These are phyloP conservation scores for Erythrobasidium hasegawianum DNA, from an alignment of 1,284 basidiomycete genomes.

Conservation along the genomic window DNA sequence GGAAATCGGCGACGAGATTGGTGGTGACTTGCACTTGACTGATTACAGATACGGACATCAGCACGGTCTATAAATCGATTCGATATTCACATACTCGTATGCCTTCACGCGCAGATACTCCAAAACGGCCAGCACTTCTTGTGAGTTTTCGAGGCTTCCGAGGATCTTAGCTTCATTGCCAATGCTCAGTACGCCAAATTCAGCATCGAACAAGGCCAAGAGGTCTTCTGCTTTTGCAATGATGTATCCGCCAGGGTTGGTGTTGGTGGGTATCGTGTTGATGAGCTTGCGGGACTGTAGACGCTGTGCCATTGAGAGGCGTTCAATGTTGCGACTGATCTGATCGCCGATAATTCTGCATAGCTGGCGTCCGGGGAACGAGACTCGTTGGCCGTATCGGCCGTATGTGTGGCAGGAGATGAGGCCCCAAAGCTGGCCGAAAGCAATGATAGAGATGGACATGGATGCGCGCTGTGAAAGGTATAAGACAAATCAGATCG, in stretches of 20 bases:
- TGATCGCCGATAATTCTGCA: slow-evolving; percentile 70
- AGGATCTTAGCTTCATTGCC: slow-evolving; percentile 78
- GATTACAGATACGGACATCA: background rate
- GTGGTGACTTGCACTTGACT: slow-evolving; percentile 65
- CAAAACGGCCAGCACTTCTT: slow-evolving; percentile 76
- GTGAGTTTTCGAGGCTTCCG: slow-evolving; percentile 73
- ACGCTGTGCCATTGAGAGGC: slow-evolving; percentile 73
- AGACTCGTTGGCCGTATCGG: slow-evolving; percentile 44
- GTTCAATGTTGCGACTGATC: slow-evolving; percentile 77
- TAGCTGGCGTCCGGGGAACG: slow-evolving; percentile 47
- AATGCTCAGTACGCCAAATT: slow-evolving; percentile 77
- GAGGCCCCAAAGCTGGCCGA: slow-evolving; percentile 78
- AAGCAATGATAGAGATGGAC: slow-evolving; percentile 83
- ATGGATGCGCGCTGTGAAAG: slow-evolving; percentile 62
- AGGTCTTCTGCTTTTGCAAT: slow-evolving; percentile 82
- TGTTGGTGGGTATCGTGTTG: slow-evolving; percentile 68
- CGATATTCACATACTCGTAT: slow-evolving; percentile 61
- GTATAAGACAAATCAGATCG: slow-evolving; percentile 40
- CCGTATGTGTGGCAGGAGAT: slow-evolving; percentile 82
- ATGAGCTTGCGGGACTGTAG: slow-evolving; percentile 76
- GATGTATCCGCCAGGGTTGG: slow-evolving; percentile 76
- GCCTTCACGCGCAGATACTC: slow-evolving; percentile 71
- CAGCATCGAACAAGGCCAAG: slow-evolving; percentile 75
- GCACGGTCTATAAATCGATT: no score
- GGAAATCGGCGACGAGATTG: slow-evolving; percentile 66